A percentile compares a stretch with the other conserved stretches of the same genome.
Conservation (phyloP, 2,329 filamentous ascomycete species). For the Pseudogymnoascus sp. region DNA sequence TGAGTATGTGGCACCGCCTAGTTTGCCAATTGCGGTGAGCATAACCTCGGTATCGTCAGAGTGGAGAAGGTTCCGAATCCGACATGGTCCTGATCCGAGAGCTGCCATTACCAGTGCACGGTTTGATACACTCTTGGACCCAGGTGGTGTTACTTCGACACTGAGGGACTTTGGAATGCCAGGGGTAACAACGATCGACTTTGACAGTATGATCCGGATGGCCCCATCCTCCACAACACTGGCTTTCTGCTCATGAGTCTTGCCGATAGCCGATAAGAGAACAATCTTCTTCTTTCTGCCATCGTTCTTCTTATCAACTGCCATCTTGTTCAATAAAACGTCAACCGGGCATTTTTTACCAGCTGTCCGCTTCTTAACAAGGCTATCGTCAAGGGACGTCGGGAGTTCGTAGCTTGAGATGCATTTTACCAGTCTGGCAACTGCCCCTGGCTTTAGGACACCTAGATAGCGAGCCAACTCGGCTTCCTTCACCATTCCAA, state of each 20-base stretch:
- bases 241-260: conserved; percentile 78
- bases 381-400: conserved; percentile 74
- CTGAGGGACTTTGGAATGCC: conserved; percentile 58
- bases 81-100: conserved; percentile 75
- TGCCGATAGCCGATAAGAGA: conserved; percentile 80
- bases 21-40: conserved; percentile 79
- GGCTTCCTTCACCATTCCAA: conserved; percentile 97
- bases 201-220: conserved; percentile 75
- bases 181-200: conserved; percentile 65
- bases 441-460: conserved; percentile 74
- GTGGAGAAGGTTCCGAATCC: conserved; percentile 85
- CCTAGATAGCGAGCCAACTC: conserved; percentile 87
- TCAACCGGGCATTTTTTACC: conserved; percentile 85
- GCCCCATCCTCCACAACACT: conserved; percentile 81
- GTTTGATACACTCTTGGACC: conserved; percentile 97
- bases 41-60: conserved; percentile 97
- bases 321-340: conserved; percentile 83
- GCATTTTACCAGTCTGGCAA: conserved; percentile 84
- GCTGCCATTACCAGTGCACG: conserved; percentile 89
- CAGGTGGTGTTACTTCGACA: conserved; percentile 77
- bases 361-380: conserved; percentile 72
- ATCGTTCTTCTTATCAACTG: conserved; percentile 97
- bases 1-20: conserved; percentile 79
- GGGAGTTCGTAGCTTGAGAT: conserved; percentile 90
- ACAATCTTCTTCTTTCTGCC: conserved; percentile 94